Conservation (phyloP, 2,329 filamentous ascomycete species). For the Coleophoma eucalyptorum region DNA sequence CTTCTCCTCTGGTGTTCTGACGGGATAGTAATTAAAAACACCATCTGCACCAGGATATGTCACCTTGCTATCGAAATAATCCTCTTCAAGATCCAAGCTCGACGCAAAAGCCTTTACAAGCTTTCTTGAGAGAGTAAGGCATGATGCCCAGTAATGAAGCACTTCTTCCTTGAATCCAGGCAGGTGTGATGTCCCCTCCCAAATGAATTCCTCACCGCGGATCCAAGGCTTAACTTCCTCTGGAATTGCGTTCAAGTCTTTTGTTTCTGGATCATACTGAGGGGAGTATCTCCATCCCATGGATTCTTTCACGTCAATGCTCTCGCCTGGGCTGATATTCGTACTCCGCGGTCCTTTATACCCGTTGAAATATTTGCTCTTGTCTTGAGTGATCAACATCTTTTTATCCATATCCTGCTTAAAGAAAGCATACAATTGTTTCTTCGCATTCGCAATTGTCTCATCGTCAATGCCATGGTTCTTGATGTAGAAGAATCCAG, state of each 20-base stretch:
- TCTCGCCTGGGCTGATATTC: conserved; percentile 46
- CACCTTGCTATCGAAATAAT: conserved; percentile 50
- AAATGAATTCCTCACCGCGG: conserved; percentile 46
- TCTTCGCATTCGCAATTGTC: conserved; percentile 25
- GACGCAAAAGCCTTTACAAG: conserved; percentile 51
- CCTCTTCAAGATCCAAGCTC: conserved; percentile 47
- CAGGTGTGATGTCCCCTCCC: conserved; percentile 44
- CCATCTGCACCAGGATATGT: conserved; percentile 43
- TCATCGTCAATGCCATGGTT: conserved; percentile 36
- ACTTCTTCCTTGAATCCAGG: conserved; percentile 43
- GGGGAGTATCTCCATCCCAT: conserved; percentile 47
- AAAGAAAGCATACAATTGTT: conserved; percentile 17
- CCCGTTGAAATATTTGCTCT: conserved; percentile 43
- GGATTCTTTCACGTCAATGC: conserved; percentile 46
- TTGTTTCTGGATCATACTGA: conserved; percentile 42
- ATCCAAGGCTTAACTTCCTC: conserved; percentile 37
- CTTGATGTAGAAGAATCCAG: conserved; percentile 43
- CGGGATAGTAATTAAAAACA: conserved; percentile 41
- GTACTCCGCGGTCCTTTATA: conserved; percentile 35
- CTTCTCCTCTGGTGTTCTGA: conserved; percentile 27
- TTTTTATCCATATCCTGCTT: conserved; percentile 27
- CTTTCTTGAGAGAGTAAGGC: conserved; percentile 45
- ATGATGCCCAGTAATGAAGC: conserved; percentile 42
- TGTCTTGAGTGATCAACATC: conserved; percentile 26
- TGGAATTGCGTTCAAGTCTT: conserved; percentile 37